Base-by-base conservation (phyloP, 805 yeast genomes). In the Candida schatavii region DNA sequence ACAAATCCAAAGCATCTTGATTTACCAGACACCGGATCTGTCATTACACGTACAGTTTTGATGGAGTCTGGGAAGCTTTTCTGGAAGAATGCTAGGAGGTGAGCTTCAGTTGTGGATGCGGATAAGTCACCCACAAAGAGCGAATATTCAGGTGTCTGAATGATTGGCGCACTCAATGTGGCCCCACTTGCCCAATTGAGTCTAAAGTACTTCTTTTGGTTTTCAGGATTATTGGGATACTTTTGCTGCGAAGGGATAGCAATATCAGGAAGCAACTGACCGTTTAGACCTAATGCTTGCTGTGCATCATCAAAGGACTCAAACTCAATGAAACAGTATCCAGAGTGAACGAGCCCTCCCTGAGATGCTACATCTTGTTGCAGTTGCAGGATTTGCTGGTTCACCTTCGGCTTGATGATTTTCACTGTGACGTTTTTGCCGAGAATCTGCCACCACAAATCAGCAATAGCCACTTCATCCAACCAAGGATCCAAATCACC, bases 181-280 rank as follows among this genome's bases (percentile, higher is more conserved):
- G 91, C 91, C 13, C 88, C 89, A 22, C 84, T 75, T 1, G 95
- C 93, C 95, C 95, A 85, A 55, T 85, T 85, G 47, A 85, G 72
- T 52, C 91, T 72, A 57, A 85, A 85, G 29, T 76, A 68, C 62
- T 86, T 80, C 56, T 78, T 78, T 47, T 68, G 74, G 47, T 69
- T 70, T 45, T 68, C 72, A 7, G 74, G 74, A 48, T 66, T 67
- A 49, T 65, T 60, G 10, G 68, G 66, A 40, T 49, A 62, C 36
- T 61, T 62, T 33, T 56, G 66, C 46, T 70, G 75, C 15, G 71
- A 64, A 3, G 74, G 75, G 61, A 70, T 63, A 32, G 75, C 75
- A 9, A 68, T 58, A 49, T 79, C 82, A 14, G 89, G 88, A 32
- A 85, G 70, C 29, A 74, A 64, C 6, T 78, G 71, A 4, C 90